These are phyloP conservation scores for Metarhizium guizhouense DNA, from an alignment of 2,329 filamentous ascomycete species.

Conservation along the genomic window DNA sequence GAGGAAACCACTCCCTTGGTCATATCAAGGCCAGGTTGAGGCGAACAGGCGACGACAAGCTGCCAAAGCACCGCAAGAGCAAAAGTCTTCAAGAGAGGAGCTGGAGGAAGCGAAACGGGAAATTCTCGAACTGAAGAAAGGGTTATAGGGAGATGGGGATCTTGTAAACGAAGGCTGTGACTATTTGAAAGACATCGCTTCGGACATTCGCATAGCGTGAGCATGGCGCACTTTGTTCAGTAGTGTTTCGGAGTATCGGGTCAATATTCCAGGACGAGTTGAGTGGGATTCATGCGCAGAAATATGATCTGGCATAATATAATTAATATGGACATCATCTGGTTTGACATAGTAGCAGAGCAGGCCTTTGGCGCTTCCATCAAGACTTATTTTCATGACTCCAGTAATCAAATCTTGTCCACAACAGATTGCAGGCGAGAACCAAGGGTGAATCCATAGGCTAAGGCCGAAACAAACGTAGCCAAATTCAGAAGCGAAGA, in stretches of 20 bases:
- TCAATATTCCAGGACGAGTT: not conserved
- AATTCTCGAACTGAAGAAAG: slow-evolving; percentile 29
- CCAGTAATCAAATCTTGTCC: slow-evolving; percentile 4
- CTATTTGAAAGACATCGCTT: not conserved
- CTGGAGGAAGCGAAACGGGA: slow-evolving; percentile 39
- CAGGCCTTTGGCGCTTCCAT: not conserved
- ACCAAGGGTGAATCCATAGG: slow-evolving; percentile 70
- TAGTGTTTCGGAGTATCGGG: not conserved
- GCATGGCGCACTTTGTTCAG: not conserved
- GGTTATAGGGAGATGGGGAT: slow-evolving; percentile 1
- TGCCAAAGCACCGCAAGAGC: slow-evolving; percentile 15
- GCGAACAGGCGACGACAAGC: slow-evolving; percentile 19
- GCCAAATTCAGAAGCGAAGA: slow-evolving; percentile 73
- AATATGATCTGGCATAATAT: not conserved
- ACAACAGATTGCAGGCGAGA: slow-evolving; percentile 43
- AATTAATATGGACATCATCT: not conserved
- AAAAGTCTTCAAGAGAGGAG: slow-evolving; percentile 27
- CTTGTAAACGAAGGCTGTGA: not conserved
- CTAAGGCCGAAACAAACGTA: slow-evolving; percentile 59
- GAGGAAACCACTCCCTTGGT: slow-evolving; percentile 34
- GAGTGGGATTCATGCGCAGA: not conserved
- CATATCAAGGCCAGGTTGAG: slow-evolving; percentile 26
- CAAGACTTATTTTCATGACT: not conserved
- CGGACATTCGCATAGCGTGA: not conserved
- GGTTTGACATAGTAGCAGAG: not conserved